Base-by-base conservation (phyloP, 768 basidiomycete species). In the Xerocomellus intermedius region DNA sequence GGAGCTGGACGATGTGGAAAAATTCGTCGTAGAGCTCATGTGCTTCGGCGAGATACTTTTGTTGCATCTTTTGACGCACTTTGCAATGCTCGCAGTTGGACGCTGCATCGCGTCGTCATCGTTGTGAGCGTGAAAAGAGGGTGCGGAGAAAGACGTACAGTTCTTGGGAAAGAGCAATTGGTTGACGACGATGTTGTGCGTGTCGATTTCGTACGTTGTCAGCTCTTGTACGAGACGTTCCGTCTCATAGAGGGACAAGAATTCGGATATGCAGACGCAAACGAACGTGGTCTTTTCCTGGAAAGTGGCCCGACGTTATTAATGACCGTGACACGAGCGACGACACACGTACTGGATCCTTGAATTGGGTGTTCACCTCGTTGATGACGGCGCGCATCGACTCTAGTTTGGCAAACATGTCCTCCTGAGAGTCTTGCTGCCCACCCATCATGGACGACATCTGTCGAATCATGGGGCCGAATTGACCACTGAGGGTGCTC, bases 211-310 rank as follows among this genome's bases (percentile, higher is more conserved):
- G 68, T 93, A 93, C 42, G 84, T 77, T n/a, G 90, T 92, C 42
- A 97, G 77, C 70, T 98, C 95, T 73, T 99, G 97, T 30, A 99
- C 92, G 24, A 99, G 81, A 28, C 97, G 90, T 73, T 99, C 97
- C 26, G 97, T 99, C 78, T 99, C 97, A 72, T 99, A 99, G 26
- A 99, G 77, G 14, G 94, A 97, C 62, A 98, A 75, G 81, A 99
- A 98, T 72, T 98, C 96, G 49, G 96, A 97, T 68, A 98, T 98
- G 79, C 94, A 94, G 49, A 98, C 96, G 65, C 97, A 98, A 64
- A 99, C 89, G 66, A 99, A 99, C 17, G 94, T 98, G 12, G 97
- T 99, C 76, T 95, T 96, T 75, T 99, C 97, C 92, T 95, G 49
- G 19, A 42, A 26, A 36, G 16, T 9, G 30, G 33, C 4, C 49